These are phyloP conservation scores for Backusella westeae DNA, from an alignment of 192 early-diverging fungal species.

Conservation along the genomic window DNA sequence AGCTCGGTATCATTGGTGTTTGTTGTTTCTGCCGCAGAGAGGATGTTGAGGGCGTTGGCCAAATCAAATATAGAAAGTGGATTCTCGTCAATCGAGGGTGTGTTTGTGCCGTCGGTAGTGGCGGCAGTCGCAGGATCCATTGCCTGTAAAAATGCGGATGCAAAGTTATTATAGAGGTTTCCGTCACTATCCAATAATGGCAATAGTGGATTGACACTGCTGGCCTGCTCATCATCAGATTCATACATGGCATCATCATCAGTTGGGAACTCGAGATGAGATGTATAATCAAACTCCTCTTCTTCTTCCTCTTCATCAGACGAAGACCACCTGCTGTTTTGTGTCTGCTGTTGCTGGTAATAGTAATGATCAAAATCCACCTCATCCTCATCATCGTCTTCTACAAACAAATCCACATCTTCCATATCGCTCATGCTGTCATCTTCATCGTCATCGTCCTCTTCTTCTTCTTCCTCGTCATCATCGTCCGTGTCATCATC, in stretches of 20 bases:
- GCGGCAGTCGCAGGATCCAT: not conserved
- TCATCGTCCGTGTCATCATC: conserved; percentile 21
- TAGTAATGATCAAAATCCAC: conserved; percentile 11
- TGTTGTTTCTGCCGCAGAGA: not conserved
- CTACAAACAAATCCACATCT: conserved; percentile 14
- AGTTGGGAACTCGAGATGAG: not conserved
- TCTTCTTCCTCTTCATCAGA: conserved; percentile 29
- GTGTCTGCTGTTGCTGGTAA: not conserved
- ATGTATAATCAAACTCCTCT: conserved; percentile 23
- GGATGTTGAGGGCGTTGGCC: not conserved
- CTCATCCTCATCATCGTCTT: conserved; percentile 15
- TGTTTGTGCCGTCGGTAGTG: not conserved
- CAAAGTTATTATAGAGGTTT: conserved; percentile 18
- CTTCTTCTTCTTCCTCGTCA: conserved; percentile 35
- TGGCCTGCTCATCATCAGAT: conserved; percentile 23
- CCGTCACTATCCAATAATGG: conserved; percentile 8
- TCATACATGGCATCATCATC: conserved; percentile 29
- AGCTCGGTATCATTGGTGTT: not conserved
- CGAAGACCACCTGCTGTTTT: conserved; percentile 35
- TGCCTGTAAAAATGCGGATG: conserved; percentile 24
- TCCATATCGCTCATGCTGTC: not conserved
- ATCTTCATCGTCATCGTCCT: conserved; percentile 42
- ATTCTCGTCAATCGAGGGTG: not conserved
- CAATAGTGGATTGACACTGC: not conserved
- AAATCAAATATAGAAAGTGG: conserved; percentile 16